Evolutionary conservation across 768 basidiomycete species (phyloP).

Genomic region (Phanerodontia chrysosporium): DNA sequence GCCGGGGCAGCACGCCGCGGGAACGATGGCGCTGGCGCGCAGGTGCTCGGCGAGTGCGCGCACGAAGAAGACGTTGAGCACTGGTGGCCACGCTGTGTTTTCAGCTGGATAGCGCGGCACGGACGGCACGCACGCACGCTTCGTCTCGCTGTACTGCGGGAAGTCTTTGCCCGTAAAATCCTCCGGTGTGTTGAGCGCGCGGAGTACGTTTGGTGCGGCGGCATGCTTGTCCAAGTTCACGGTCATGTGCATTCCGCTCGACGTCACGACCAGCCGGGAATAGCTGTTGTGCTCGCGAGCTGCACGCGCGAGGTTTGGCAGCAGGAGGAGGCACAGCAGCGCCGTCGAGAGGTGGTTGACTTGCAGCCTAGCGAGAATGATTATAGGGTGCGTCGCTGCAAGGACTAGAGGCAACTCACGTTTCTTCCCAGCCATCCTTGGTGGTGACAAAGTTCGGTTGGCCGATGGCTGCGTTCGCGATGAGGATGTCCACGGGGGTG

Average conservation of each 20-base stretch:
- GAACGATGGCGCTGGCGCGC: neutral
- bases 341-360: slow-evolving; percentile 40
- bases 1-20: slow-evolving; percentile 4
- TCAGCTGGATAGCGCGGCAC: neutral
- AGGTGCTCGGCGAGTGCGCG: slow-evolving; percentile 10
- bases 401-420: slow-evolving; percentile 17
- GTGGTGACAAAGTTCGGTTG: slow-evolving; percentile 22
- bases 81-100: neutral
- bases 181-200: neutral
- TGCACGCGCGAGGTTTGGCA: slow-evolving; percentile 39
- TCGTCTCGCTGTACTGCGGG: slow-evolving; percentile 4
- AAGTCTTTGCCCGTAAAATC: neutral
- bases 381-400: too few relatives aligned
- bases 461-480: slow-evolving; percentile 23
- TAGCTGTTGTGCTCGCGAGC: slow-evolving; percentile 16
- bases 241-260: slow-evolving; percentile 36
- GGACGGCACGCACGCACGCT: slow-evolving; percentile 1
- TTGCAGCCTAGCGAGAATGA: slow-evolving; percentile 39
- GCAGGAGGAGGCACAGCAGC: slow-evolving; percentile 35
- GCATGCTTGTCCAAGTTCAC: slow-evolving; percentile 7
- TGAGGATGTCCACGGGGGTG: slow-evolving; percentile 22
- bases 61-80: slow-evolving; percentile 12
- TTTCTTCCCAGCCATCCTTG: slow-evolving; percentile 24
- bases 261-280: slow-evolving; percentile 33
- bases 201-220: neutral